These are phyloP conservation scores for Trichosporon sp. DNA, from an alignment of 1,284 basidiomycete species.

Conservation along the genomic window DNA sequence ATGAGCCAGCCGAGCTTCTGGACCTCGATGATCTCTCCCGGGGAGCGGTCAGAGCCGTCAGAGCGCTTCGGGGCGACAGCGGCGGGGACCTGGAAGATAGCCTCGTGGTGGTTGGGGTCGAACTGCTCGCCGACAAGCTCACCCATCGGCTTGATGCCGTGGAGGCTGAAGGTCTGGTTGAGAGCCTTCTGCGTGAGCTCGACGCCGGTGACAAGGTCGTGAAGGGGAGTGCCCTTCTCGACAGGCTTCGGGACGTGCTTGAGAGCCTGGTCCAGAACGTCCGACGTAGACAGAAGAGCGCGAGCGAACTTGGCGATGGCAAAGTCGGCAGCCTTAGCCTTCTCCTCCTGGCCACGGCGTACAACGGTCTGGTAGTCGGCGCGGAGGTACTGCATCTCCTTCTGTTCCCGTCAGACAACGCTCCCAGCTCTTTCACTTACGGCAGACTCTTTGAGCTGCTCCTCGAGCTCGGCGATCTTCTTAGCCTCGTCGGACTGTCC, in stretches of 20 bases:
- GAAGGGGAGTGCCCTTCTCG: constrained; percentile 54
- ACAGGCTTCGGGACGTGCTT: constrained; percentile 62
- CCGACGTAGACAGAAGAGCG: constrained; percentile 85
- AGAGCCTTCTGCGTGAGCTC: constrained; percentile 87
- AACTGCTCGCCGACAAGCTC: constrained; percentile 71
- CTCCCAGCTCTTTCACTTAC: too few species aligned
- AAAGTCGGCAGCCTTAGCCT: constrained; percentile 84
- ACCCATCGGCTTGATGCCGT: constrained; percentile 80
- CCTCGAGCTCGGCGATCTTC: constrained; percentile 24
- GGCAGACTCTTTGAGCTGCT: constrained; percentile 16
- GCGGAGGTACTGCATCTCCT: constrained; percentile 76
- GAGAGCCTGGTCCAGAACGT: constrained; percentile 83
- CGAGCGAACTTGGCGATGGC: constrained; percentile 84
- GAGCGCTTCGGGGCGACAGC: constrained; percentile 60
- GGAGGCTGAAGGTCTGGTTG: constrained; percentile 81
- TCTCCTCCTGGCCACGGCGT: constrained; percentile 82
- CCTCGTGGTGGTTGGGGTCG: constrained; percentile 92
- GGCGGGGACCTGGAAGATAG: constrained; percentile 82
- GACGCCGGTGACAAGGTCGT: constrained; percentile 75
- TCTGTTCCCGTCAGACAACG: constrained; percentile 50
- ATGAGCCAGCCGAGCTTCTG: constrained; percentile 89
- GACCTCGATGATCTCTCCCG: constrained; percentile 85
- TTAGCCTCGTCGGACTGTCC: constrained; percentile 15
- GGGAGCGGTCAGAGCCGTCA: constrained; percentile 50
- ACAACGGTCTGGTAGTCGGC: constrained; percentile 95